Evolutionary conservation across 2,329 filamentous ascomycete genomes (phyloP).

Genomic region (Cladosporium velox): DNA sequence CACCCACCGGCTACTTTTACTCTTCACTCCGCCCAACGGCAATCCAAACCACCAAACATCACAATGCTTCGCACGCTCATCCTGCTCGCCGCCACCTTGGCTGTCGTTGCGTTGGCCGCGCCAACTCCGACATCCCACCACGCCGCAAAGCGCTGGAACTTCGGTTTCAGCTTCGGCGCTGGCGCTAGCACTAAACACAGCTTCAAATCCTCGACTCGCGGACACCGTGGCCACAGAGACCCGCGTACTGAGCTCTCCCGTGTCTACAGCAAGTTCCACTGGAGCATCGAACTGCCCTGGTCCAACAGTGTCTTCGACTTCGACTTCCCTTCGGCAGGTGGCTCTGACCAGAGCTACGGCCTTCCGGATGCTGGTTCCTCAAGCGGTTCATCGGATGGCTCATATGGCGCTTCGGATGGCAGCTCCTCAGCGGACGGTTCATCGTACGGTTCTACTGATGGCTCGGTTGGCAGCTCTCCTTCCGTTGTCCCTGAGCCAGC

Average conservation of each 20-base stretch:
- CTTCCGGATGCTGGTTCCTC: background rate
- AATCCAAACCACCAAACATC: background rate
- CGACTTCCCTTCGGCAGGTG: conserved; percentile 18
- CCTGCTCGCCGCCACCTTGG: conserved; percentile 52
- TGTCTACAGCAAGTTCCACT: conserved; percentile 67
- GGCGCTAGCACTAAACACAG: background rate
- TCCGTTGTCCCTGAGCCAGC: background rate
- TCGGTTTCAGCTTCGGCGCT: conserved; percentile 7
- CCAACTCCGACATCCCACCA: conserved; percentile 31
- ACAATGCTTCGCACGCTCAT: conserved; percentile 31
- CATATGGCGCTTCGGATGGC: background rate
- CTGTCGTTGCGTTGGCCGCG: conserved; percentile 50
- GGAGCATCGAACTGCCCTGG: conserved; percentile 26
- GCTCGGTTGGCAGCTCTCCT: background rate
- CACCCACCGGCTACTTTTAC: background rate
- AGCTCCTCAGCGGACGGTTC: conserved; percentile 10
- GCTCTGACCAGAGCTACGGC: conserved; percentile 2
- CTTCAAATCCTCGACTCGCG: conserved; percentile 14
- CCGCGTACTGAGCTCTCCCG: conserved; percentile 65
- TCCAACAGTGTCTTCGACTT: background rate
- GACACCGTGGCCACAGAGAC: conserved; percentile 51
- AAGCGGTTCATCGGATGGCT: conserved; percentile 7
- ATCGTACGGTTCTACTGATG: background rate
- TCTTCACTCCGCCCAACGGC: background rate
- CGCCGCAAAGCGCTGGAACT: conserved; percentile 28